These are phyloP conservation scores for Aspergillus coremiiformis DNA, from an alignment of 495 filamentous ascomycete genomes.

Conservation along the genomic window DNA sequence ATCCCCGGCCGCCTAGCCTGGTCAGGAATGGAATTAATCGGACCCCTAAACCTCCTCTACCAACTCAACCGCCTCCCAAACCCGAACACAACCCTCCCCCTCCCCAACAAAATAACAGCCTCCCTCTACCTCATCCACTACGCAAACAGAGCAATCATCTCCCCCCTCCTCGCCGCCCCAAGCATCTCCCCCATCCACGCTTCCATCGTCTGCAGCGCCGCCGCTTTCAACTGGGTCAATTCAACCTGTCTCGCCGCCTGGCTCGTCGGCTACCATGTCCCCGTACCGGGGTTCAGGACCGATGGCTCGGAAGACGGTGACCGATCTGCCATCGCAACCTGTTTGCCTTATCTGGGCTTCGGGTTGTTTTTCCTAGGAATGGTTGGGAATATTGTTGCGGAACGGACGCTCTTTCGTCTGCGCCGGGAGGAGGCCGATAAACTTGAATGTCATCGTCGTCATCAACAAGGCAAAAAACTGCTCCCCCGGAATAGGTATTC, in stretches of 20 bases:
- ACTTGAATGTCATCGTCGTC: too few species aligned
- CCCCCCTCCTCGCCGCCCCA: conserved; percentile 70
- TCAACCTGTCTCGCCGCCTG: conserved; percentile 68
- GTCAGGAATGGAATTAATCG: conserved; percentile 78
- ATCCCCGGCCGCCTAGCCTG: conserved; percentile 82
- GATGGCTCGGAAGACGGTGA: not conserved
- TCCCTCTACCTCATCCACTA: conserved; percentile 62
- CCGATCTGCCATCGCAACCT: not conserved
- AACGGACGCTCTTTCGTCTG: conserved; percentile 49
- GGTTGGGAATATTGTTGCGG: conserved; percentile 72
- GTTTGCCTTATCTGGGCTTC: conserved; percentile 1
- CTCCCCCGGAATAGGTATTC: conserved; percentile 45
- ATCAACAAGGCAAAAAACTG: too few species aligned
- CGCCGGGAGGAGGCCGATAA: conserved; percentile 44
- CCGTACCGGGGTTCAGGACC: conserved; percentile 10
- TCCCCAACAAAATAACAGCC: conserved; percentile 27
- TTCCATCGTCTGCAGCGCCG: conserved; percentile 50
- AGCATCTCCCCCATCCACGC: conserved; percentile 84
- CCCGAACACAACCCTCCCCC: conserved; percentile 11
- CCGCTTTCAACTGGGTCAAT: conserved; percentile 73
- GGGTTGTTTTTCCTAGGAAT: conserved; percentile 61
- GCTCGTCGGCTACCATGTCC: conserved; percentile 51
- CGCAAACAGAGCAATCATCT: conserved; percentile 74
- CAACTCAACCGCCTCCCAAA: conserved; percentile 62
- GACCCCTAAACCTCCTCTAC: conserved; percentile 70